Percentiles rank a stretch among this genome's conserved stretches.
These are phyloP conservation scores for Phlebiopsis gigantea DNA, from an alignment of 768 basidiomycete species.

Conservation along the genomic window DNA sequence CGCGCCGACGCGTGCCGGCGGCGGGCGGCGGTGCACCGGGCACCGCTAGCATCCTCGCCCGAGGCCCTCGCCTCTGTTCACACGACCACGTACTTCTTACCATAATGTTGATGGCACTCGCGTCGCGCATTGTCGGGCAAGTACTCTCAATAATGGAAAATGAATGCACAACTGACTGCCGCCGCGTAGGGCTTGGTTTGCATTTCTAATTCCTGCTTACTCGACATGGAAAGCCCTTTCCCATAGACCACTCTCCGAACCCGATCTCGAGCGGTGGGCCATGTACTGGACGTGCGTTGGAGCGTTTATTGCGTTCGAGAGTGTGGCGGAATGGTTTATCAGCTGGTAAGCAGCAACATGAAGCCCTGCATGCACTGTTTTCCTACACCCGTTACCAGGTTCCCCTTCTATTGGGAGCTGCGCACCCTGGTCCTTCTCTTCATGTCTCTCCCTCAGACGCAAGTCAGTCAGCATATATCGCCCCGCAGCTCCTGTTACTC, in stretches of 20 bases:
- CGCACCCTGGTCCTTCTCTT: constrained; percentile 67
- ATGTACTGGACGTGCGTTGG: constrained; percentile 65
- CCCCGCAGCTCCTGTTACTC: background rate
- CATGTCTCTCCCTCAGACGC: constrained; percentile 62
- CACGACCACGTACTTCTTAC: constrained; percentile 5
- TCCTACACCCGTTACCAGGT: constrained; percentile 33
- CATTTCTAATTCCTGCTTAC: constrained; percentile 58
- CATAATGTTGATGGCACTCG: constrained; percentile 43
- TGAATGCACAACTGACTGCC: constrained; percentile 7
- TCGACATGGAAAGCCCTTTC: constrained; percentile 64
- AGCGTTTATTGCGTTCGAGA: constrained; percentile 55
- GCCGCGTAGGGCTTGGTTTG: constrained; percentile 58
- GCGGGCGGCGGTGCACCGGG: constrained; percentile 3
- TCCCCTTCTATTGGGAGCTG: constrained; percentile 74
- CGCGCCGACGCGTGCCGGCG: background rate
- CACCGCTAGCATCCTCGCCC: background rate
- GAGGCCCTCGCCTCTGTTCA: background rate
- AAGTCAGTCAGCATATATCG: constrained; percentile 34
- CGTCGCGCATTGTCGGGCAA: constrained; percentile 48
- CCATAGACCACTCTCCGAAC: constrained; percentile 43
- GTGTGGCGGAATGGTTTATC: constrained; percentile 56
- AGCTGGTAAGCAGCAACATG: constrained; percentile 56
- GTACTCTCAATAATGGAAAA: background rate
- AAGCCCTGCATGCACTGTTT: background rate
- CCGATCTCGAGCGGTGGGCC: constrained; percentile 50